phyloP scores from a whole-genome alignment of 768 basidiomycete species.

The Kwoniella europaea region DNA sequence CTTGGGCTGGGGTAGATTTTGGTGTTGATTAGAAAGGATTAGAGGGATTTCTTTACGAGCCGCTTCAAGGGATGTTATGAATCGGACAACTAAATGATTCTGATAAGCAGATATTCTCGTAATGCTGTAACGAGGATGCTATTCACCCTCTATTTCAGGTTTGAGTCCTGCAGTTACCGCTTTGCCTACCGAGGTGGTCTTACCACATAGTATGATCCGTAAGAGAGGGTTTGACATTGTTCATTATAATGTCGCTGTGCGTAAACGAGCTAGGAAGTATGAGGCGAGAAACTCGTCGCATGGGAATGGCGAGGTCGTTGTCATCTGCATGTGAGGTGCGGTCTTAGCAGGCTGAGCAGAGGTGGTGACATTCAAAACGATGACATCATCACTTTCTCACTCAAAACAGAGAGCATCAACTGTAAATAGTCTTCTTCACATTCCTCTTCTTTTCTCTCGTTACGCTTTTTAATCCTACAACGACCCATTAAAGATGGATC shows the following conservation, averaged over 20 bases:
- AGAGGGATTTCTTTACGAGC: background rate
- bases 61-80: constrained; percentile 1
- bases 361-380: background rate
- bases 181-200: constrained; percentile 5
- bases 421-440: background rate
- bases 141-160: constrained; percentile 4
- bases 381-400: background rate
- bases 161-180: constrained; percentile 1
- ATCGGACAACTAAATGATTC: constrained; percentile 2
- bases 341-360: too few species aligned
- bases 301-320: too few species aligned
- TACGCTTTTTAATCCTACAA: too few species aligned
- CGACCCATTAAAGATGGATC: constrained; percentile 14
- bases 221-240: constrained; percentile 3
- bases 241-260: background rate
- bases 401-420: background rate
- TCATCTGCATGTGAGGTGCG: too few species aligned
- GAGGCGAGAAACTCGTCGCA: too few species aligned
- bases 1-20: background rate
- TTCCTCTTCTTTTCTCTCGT: background rate
- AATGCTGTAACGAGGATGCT: too few species aligned
- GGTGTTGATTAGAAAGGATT: background rate
- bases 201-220: constrained; percentile 6
- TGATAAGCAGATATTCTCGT: too few species aligned
- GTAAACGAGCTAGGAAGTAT: too few species aligned